A percentile compares a stretch with the other conserved stretches of the same genome.
phyloP scores from a whole-genome alignment of 1,139 yeast genomes.

The Geotrichum europaeum region DNA sequence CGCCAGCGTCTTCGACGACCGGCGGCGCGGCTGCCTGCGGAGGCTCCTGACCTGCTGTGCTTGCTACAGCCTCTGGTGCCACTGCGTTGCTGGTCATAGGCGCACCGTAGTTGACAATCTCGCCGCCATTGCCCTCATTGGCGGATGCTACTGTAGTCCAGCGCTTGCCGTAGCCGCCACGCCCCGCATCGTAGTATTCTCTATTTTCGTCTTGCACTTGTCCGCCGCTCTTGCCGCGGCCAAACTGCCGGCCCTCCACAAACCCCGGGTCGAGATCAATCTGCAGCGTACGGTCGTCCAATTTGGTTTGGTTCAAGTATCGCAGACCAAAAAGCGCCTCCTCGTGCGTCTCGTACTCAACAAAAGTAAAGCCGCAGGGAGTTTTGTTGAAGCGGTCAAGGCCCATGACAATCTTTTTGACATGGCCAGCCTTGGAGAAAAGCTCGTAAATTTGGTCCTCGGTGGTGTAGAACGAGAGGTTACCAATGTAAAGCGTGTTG shows the following conservation, averaged over 20 bases:
- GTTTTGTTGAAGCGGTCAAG: conserved; percentile 80
- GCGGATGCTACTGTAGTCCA: conserved; percentile 23
- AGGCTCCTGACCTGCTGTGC: neutral
- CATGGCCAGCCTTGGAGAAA: conserved; percentile 60
- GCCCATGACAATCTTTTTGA: conserved; percentile 84
- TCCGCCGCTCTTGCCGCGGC: conserved; percentile 87
- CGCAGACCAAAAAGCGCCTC: conserved; percentile 79
- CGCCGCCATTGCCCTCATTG: conserved; percentile 6
- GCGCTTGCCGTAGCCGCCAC: conserved; percentile 48
- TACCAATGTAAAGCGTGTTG: conserved; percentile 82
- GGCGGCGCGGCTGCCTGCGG: neutral
- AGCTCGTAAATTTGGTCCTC: conserved; percentile 90
- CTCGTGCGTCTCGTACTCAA: conserved; percentile 58
- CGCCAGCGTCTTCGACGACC: neutral
- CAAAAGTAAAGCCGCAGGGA: conserved; percentile 95
- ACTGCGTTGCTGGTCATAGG: neutral
- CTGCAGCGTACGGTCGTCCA: conserved; percentile 72
- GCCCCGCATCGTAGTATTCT: conserved; percentile 50
- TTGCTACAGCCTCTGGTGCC: neutral
- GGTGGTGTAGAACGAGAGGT: conserved; percentile 76
- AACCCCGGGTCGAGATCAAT: conserved; percentile 95
- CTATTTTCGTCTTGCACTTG: conserved; percentile 61
- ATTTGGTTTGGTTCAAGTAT: conserved; percentile 68
- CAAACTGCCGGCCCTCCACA: conserved; percentile 88
- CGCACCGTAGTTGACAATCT: conserved; percentile 8